These are phyloP conservation scores for Aspergillus caelatus DNA, from an alignment of 2,329 filamentous ascomycete genomes.

Conservation along the genomic window DNA sequence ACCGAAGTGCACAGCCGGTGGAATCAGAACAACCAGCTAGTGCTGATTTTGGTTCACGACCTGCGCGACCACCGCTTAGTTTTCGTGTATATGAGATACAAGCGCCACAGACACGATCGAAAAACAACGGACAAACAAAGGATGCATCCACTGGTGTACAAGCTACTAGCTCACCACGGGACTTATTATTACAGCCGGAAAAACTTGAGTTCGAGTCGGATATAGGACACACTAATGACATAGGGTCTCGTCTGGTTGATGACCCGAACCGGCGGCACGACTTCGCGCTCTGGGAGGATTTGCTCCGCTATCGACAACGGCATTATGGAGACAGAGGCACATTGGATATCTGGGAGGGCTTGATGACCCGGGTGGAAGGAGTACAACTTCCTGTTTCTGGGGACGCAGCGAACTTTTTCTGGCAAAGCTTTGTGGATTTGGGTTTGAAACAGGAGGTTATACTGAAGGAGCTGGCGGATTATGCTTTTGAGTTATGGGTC, in stretches of 20 bases:
- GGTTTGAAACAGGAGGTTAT: slow-evolving; percentile 38
- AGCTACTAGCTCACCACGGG: slow-evolving; percentile 12
- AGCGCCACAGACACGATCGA: slow-evolving; percentile 13
- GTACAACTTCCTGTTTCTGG: slow-evolving; percentile 41
- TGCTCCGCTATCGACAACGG: slow-evolving; percentile 48
- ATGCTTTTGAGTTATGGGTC: slow-evolving; percentile 45
- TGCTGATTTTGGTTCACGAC: slow-evolving; percentile 7
- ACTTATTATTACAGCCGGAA: slow-evolving; percentile 33
- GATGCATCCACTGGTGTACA: neutral
- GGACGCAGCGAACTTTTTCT: slow-evolving; percentile 43
- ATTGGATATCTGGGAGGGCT: slow-evolving; percentile 44
- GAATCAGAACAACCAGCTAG: slow-evolving; percentile 7
- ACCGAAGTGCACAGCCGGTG: slow-evolving; percentile 7
- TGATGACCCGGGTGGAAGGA: slow-evolving; percentile 34
- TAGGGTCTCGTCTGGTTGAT: slow-evolving; percentile 45
- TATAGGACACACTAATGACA: slow-evolving; percentile 37
- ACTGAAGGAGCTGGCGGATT: slow-evolving; percentile 35
- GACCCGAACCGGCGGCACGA: slow-evolving; percentile 33
- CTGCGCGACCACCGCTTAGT: slow-evolving; percentile 11
- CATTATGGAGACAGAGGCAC: slow-evolving; percentile 47
- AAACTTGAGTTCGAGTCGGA: slow-evolving; percentile 47
- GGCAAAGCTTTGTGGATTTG: slow-evolving; percentile 42
- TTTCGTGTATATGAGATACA: slow-evolving; percentile 31
- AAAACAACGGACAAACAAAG: neutral
- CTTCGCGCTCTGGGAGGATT: slow-evolving; percentile 48